Percentiles rank a stretch among this genome's conserved stretches.
Conservation (phyloP, 2,329 filamentous ascomycete genomes). For the Arachnomyces sp. region DNA sequence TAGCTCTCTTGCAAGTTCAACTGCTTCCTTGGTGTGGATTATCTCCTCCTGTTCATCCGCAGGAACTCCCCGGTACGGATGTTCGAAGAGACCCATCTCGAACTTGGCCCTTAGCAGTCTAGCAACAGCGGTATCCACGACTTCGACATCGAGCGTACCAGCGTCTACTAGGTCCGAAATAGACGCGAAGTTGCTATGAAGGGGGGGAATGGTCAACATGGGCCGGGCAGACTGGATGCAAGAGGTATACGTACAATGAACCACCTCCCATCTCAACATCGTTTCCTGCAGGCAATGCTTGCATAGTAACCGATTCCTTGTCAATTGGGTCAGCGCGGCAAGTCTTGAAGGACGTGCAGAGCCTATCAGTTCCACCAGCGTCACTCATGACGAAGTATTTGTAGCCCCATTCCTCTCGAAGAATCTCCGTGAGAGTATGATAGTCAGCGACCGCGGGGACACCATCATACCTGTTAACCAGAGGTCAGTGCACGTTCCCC, state of each 20-base stretch:
- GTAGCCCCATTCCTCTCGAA: conserved; percentile 66
- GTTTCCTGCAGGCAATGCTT: conserved; percentile 59
- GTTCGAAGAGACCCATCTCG: conserved; percentile 62
- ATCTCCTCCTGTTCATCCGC: conserved; percentile 48
- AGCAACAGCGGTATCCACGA: conserved; percentile 60
- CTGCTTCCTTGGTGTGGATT: conserved; percentile 55
- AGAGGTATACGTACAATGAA: conserved; percentile 43
- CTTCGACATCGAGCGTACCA: conserved; percentile 51
- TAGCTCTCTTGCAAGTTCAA: conserved; percentile 54
- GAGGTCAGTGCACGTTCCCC: too few relatives aligned
- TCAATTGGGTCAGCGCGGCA: conserved; percentile 56
- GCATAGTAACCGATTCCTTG: conserved; percentile 56
- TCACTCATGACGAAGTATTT: conserved; percentile 60
- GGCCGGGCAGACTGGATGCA: not conserved
- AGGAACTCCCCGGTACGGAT: conserved; percentile 55
- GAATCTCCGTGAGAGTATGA: conserved; percentile 59
- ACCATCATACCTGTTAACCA: conserved; percentile 52
- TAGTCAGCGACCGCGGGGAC: conserved; percentile 60
- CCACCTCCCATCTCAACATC: conserved; percentile 72
- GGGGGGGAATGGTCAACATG: conserved; percentile 2
- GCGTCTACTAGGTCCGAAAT: conserved; percentile 59
- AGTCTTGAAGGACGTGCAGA: conserved; percentile 58
- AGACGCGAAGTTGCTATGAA: conserved; percentile 53
- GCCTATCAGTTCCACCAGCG: conserved; percentile 62
- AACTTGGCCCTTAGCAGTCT: conserved; percentile 63